Evolutionary conservation across 495 filamentous ascomycete genomes (phyloP).

Genomic region (Penicillium lagena): DNA sequence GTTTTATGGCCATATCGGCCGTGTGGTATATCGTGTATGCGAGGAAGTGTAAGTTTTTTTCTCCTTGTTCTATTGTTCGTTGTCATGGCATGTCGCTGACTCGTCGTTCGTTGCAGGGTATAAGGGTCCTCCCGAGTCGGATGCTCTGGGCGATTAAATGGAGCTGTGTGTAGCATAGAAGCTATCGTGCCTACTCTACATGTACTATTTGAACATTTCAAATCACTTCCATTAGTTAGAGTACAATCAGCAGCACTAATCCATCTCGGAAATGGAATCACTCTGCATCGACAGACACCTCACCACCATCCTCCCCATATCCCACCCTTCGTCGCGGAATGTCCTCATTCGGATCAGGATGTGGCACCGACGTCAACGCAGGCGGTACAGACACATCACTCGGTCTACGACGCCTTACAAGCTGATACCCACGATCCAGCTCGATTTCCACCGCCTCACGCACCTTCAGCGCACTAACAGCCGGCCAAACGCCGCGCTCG

Average conservation of each 20-base stretch:
- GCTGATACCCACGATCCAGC: conserved; percentile 76
- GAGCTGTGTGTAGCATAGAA: too few relatives aligned
- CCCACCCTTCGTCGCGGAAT: conserved; percentile 20
- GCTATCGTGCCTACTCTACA: too few relatives aligned
- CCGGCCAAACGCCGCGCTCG: conserved; percentile 87
- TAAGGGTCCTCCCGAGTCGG: conserved; percentile 41
- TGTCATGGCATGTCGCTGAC: conserved; percentile 3
- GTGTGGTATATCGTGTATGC: conserved; percentile 42
- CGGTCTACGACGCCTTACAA: conserved; percentile 56
- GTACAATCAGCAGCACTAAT: too few relatives aligned
- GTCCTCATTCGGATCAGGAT: conserved; percentile 23
- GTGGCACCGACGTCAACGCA: conserved; percentile 1
- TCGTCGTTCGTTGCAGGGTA: conserved; percentile 21
- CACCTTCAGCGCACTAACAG: conserved; percentile 74
- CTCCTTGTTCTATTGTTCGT: conserved; percentile 1
- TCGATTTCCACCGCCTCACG: conserved; percentile 85
- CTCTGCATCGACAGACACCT: conserved; percentile 21
- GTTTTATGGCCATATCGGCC: conserved; percentile 35
- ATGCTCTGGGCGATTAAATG: conserved; percentile 8
- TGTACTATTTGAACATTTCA: too few relatives aligned
- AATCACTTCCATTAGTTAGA: too few relatives aligned
- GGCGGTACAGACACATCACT: conserved; percentile 13
- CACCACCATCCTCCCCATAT: conserved; percentile 20
- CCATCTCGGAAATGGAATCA: neutral
- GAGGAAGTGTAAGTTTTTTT: conserved; percentile 30